Conservation (phyloP, 441 rosid species). For the Cnidoscolus chayamansa region DNA sequence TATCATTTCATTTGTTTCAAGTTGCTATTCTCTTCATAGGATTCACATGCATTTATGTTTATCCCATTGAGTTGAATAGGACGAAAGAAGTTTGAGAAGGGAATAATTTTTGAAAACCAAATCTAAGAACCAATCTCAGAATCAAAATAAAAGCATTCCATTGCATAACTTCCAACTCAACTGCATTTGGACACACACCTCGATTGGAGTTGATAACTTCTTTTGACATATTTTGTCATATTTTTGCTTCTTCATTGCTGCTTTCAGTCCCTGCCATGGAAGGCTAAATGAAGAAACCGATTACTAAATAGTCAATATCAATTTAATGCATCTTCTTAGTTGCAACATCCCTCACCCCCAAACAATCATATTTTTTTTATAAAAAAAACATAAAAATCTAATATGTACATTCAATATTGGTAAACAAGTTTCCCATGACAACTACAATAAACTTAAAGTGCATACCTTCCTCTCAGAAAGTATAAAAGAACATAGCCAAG, state of each 20-base stretch:
- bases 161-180: not conserved
- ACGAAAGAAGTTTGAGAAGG: not conserved
- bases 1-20: not conserved
- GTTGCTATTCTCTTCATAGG: not conserved
- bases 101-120: not conserved
- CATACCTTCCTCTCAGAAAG: constrained; percentile 58
- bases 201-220: constrained; percentile 84
- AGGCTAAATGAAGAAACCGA: constrained; percentile 42
- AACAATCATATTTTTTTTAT: not conserved
- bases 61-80: not conserved
- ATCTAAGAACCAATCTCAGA: not conserved
- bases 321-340: not conserved
- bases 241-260: constrained; percentile 83
- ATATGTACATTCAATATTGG: not conserved
- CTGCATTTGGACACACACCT: constrained; percentile 38
- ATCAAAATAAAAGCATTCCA: not conserved
- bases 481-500: constrained; percentile 55
- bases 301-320: not conserved
- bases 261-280: constrained; percentile 96
- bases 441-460: not conserved
- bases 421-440: not conserved
- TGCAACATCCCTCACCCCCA: not conserved
- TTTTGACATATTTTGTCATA: constrained; percentile 90
- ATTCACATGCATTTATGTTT: not conserved
- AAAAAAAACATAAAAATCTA: not conserved